Conservation (phyloP, 2,329 filamentous ascomycete species). For the Plenodomus lindquistii region DNA sequence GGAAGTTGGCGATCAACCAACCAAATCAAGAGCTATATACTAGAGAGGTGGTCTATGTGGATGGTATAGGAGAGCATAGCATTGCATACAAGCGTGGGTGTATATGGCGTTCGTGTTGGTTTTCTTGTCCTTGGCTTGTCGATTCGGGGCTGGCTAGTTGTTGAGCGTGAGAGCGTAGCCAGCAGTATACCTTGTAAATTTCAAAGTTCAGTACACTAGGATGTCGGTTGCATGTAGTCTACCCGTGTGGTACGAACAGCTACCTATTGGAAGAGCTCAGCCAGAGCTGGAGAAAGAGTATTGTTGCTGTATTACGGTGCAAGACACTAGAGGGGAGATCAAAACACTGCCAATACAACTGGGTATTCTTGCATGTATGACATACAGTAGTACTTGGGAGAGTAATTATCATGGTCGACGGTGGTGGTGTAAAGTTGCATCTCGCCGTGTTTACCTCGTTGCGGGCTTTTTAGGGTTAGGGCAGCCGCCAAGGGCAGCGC, state of each 20-base stretch:
- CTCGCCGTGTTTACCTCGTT: background rate
- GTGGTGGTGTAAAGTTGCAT: constrained; percentile 3
- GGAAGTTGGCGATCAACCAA: background rate
- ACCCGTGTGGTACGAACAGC: background rate
- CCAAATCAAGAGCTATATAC: background rate
- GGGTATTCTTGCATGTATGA: too few species aligned
- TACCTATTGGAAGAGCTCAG: background rate
- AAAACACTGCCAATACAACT: too few species aligned
- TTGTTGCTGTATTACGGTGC: too few species aligned
- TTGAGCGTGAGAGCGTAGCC: background rate
- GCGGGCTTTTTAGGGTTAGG: constrained; percentile 22
- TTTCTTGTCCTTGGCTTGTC: constrained; percentile 4
- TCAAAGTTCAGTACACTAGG: background rate
- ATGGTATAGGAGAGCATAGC: constrained; percentile 12
- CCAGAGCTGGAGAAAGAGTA: background rate
- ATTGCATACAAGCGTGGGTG: constrained; percentile 31
- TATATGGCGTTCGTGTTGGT: constrained; percentile 14
- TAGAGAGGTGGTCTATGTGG: background rate
- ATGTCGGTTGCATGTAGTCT: background rate
- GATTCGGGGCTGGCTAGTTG: background rate
- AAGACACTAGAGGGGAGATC: too few species aligned
- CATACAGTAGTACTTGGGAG: too few species aligned
- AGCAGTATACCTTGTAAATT: background rate
- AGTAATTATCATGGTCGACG: background rate
- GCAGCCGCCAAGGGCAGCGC: constrained; percentile 25